These are phyloP conservation scores for Phytophthora colocasiae DNA, from an alignment of 352 stramenopile genomes.

Conservation along the genomic window DNA sequence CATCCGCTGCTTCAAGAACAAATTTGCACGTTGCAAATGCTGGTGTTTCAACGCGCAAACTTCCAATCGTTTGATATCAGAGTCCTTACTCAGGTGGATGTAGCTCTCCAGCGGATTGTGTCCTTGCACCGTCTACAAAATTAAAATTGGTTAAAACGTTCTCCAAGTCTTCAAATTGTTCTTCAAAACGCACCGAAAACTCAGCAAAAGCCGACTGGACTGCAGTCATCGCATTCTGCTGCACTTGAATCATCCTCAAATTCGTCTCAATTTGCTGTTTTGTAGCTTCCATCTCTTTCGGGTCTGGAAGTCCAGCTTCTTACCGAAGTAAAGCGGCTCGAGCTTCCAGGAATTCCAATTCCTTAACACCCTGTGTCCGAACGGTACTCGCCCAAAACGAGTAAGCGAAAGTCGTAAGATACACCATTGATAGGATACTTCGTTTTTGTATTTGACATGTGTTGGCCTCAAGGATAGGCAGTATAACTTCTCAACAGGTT, in stretches of 20 bases:
- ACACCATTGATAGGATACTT: neutral
- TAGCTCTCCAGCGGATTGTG: conserved; percentile 36
- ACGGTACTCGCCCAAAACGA: too few species aligned
- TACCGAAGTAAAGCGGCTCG: conserved; percentile 36
- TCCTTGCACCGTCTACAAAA: conserved; percentile 25
- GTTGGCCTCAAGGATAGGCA: neutral
- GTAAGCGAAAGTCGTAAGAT: too few species aligned
- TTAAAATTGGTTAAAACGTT: neutral
- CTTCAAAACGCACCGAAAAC: conserved; percentile 36
- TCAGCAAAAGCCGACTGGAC: conserved; percentile 35
- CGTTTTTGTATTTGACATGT: neutral
- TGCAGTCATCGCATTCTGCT: conserved; percentile 31
- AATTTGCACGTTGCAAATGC: conserved; percentile 37
- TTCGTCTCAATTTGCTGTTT: conserved; percentile 31
- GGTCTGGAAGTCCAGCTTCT: conserved; percentile 38
- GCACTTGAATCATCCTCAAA: conserved; percentile 21
- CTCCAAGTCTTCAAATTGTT: neutral
- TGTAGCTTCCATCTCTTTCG: conserved; percentile 33
- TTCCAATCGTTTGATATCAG: conserved; percentile 21
- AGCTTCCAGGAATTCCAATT: conserved; percentile 43
- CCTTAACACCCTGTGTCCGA: neutral
- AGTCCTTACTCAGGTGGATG: conserved; percentile 35
- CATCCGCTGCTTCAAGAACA: conserved; percentile 41
- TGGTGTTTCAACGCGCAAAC: conserved; percentile 41
- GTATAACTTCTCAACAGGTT: conserved; percentile 5